Percentiles rank a stretch among this genome's conserved stretches.
These are phyloP conservation scores for Arachis monticola DNA, from an alignment of 331 rosid genomes.

Conservation along the genomic window DNA sequence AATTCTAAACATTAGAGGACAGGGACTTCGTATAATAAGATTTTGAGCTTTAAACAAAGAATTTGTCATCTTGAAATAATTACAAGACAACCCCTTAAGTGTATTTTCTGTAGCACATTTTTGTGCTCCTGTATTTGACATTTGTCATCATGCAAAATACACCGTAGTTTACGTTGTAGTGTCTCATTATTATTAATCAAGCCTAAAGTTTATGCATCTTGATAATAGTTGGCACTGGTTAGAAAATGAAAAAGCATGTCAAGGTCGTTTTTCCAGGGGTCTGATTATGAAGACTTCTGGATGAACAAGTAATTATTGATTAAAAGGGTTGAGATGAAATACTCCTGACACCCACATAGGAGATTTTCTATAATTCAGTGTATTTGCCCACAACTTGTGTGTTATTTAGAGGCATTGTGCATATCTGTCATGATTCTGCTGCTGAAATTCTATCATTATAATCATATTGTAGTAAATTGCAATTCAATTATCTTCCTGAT, in stretches of 20 bases:
- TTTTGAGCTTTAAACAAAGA: conserved; percentile 37
- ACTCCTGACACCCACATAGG: background rate
- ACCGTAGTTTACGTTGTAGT: background rate
- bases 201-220: conserved; percentile 21
- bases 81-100: conserved; percentile 1
- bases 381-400: background rate
- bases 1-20: conserved; percentile 50
- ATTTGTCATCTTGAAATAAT: conserved; percentile 34
- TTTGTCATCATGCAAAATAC: background rate
- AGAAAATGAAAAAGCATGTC: background rate
- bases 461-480: background rate
- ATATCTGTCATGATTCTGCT: conserved; percentile 14
- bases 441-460: conserved; percentile 8
- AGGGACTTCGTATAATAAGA: conserved; percentile 42
- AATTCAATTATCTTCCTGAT: conserved; percentile 6
- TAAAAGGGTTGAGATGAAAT: background rate
- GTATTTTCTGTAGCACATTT: conserved; percentile 31
- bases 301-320: background rate
- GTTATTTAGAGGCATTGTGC: conserved; percentile 6
- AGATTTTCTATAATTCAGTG: background rate
- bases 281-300: background rate
- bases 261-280: background rate
- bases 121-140: conserved; percentile 32
- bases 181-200: background rate
- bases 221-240: conserved; percentile 1